Percentiles rank a stretch among this genome's conserved stretches.
phyloP scores from a whole-genome alignment of 1,284 basidiomycete species.

The Agroathelia rolfsii region DNA sequence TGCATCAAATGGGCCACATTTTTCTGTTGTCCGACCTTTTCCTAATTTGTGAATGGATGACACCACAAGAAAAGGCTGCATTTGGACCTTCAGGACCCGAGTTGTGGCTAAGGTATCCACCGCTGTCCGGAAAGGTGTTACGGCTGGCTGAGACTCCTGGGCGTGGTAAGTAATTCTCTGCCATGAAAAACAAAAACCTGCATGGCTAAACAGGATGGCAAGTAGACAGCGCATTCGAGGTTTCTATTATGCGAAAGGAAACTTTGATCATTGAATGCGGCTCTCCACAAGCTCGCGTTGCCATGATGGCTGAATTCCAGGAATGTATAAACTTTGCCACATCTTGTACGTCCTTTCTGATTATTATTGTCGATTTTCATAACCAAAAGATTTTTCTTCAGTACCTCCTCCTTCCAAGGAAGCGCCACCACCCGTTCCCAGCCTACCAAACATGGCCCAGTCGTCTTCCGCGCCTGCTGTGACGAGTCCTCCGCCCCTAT shows the following conservation, averaged over 20 bases:
- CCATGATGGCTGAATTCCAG: slow-evolving; percentile 64
- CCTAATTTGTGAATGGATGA: slow-evolving; percentile 79
- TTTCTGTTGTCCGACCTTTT: slow-evolving; percentile 91
- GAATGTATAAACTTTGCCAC: slow-evolving; percentile 81
- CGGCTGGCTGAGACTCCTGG: slow-evolving; percentile 55
- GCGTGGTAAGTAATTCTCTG: slow-evolving; percentile 32
- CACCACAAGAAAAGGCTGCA: slow-evolving; percentile 45
- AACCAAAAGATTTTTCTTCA: slow-evolving; percentile 16
- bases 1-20: slow-evolving; percentile 73
- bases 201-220: slow-evolving; percentile 7
- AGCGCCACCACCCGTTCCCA: slow-evolving; percentile 51
- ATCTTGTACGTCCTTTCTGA: slow-evolving; percentile 44
- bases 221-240: slow-evolving; percentile 61
- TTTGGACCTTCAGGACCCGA: slow-evolving; percentile 56
- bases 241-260: slow-evolving; percentile 88
- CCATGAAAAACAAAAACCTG: slow-evolving; percentile 5
- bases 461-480: slow-evolving; percentile 12
- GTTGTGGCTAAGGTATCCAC: slow-evolving; percentile 93
- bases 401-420: slow-evolving; percentile 51
- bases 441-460: slow-evolving; percentile 17
- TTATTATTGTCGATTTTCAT: not conserved
- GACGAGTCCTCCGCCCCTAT: slow-evolving; percentile 10
- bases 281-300: slow-evolving; percentile 54
- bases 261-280: slow-evolving; percentile 61
- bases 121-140: slow-evolving; percentile 90